Evolutionary conservation across 2,329 filamentous ascomycete genomes (phyloP).

Genomic region (Paradendryphiella salina): DNA sequence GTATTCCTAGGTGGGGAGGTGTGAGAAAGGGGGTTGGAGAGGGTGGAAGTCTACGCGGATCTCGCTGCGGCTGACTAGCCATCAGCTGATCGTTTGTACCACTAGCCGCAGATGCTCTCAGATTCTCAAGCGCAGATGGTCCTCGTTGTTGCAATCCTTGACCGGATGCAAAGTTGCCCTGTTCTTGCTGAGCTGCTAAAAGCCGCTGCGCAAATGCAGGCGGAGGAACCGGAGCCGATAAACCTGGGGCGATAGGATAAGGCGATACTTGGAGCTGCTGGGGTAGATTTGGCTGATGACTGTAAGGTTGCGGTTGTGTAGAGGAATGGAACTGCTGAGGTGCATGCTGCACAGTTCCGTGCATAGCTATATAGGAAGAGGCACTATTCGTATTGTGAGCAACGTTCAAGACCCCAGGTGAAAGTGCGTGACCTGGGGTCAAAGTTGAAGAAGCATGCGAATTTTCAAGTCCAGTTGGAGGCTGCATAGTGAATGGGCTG

Average conservation of each 20-base stretch:
- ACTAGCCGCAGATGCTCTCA: not conserved
- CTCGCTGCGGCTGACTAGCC: not conserved
- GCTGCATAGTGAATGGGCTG: not conserved
- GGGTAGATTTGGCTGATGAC: not conserved
- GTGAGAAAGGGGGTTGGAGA: not conserved
- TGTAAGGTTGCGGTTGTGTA: not conserved
- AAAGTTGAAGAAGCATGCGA: not conserved
- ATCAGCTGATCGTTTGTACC: not conserved
- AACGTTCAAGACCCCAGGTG: not conserved
- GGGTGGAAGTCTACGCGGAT: not conserved
- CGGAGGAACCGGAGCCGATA: not conserved
- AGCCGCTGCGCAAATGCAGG: slow-evolving; percentile 6
- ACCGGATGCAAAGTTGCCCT: not conserved
- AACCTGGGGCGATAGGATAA: not conserved
- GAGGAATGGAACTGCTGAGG: not conserved
- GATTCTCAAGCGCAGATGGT: not conserved
- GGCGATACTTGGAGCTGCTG: not conserved
- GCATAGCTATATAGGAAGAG: not conserved
- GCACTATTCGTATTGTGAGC: not conserved
- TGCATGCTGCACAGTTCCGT: not conserved
- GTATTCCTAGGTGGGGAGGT: slow-evolving; percentile 12
- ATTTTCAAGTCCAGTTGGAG: not conserved
- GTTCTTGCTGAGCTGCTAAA: not conserved
- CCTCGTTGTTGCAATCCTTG: not conserved
- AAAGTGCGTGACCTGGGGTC: too few species aligned